phyloP scores from a whole-genome alignment of 1,284 basidiomycete genomes.

The Malassezia furfur region DNA sequence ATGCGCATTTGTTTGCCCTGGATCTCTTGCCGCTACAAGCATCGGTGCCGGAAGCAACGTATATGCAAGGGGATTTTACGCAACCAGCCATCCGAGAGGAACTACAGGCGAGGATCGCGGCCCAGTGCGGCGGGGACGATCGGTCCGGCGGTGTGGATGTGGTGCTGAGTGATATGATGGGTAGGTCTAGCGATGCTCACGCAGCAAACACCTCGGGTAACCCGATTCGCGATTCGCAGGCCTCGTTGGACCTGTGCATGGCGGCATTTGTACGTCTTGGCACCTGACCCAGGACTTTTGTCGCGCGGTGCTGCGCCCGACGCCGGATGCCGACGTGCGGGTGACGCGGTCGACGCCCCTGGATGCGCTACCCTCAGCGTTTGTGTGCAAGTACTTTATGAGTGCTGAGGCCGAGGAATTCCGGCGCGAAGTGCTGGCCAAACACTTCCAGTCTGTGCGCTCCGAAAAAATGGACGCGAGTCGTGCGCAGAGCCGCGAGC shows the following conservation, averaged over 20 bases:
- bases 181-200: slow-evolving; percentile 10
- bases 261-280: slow-evolving; percentile 9
- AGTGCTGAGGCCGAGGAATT: slow-evolving; percentile 31
- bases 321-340: background rate
- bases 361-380: background rate
- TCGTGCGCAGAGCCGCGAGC: slow-evolving; percentile 33
- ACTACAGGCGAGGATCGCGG: slow-evolving; percentile 12
- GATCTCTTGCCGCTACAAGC: slow-evolving; percentile 24
- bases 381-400: slow-evolving; percentile 35
- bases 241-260: slow-evolving; percentile 16
- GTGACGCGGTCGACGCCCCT: too few relatives aligned
- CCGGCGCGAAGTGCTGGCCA: slow-evolving; percentile 26
- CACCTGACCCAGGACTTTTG: background rate
- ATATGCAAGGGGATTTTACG: slow-evolving; percentile 34
- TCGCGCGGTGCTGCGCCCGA: slow-evolving; percentile 1
- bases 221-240: slow-evolving; percentile 9
- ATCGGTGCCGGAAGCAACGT: slow-evolving; percentile 1
- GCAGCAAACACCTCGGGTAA: slow-evolving; percentile 15
- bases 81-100: slow-evolving; percentile 13
- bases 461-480: slow-evolving; percentile 36
- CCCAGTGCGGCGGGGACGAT: background rate
- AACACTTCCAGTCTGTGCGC: slow-evolving; percentile 27
- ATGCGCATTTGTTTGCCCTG: slow-evolving; percentile 24
- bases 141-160: slow-evolving; percentile 20
- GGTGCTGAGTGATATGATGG: slow-evolving; percentile 43